Base-by-base conservation (phyloP, 2,329 filamentous ascomycete species). In the Venturia effusa region DNA sequence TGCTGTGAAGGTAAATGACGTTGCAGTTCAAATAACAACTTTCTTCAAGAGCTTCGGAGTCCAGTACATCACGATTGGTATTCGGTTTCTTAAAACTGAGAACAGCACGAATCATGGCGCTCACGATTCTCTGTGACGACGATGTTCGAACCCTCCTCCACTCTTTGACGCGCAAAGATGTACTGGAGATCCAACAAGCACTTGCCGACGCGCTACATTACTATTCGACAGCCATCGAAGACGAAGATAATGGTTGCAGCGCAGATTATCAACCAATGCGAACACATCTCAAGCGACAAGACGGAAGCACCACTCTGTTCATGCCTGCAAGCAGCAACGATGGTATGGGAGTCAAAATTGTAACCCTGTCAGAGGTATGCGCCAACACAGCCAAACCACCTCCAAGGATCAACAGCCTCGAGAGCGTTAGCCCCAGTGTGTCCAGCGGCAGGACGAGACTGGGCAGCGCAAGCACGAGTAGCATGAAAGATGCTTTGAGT, bases 311-410 rank as follows among this genome's bases (percentile, higher is more conserved):
- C 1, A 87, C 84, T 3, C 75, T 88, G 11, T 87, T 88, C 74
- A 87, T 88, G 84, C 86, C 87, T 2, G 84, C 84, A 15, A 84
- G 79, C 45, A 84, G 82, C 17, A 80, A 82, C 37, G 78, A 80
- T 48, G 80, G 82, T 2, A 77, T 86, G 22, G 86, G 85, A 6
- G 82, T 88, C 67, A 88, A 88, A 71, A 83, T 88, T 51, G 81
- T 88, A 51, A 85, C 83, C 11, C 72, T 86, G 17, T 72, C 78
- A 39, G 76, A 71, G 2, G 32, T 63, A 55, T 63, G 61, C 48
- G 61, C 61, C 19, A 63, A 48, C 19, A 61, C 37, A 22, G 71
- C 73, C 41, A 72, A 74, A 48, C 62, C 64, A 22, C 27, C 19
- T 30, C 48, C 48, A 68, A 64, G 71, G 68, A 72, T 68, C 67